phyloP scores from a whole-genome alignment of 2,329 filamentous ascomycete species.

The Mycosphaerella sp. region DNA sequence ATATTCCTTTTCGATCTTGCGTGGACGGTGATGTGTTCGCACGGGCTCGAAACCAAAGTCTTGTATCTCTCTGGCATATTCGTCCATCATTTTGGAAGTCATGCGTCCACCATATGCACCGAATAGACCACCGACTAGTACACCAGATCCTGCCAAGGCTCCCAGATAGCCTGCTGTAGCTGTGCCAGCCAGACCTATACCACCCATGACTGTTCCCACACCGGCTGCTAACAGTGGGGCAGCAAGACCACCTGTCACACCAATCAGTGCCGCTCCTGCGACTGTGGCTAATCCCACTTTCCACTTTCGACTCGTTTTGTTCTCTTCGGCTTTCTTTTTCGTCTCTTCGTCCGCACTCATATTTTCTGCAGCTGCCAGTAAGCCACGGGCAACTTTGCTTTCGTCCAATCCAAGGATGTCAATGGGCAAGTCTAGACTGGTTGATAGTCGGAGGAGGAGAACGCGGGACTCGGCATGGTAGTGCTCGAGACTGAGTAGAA shows the following conservation, averaged over 20 bases:
- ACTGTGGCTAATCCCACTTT: conserved; percentile 84
- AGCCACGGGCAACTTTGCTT: conserved; percentile 62
- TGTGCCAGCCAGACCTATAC: conserved; percentile 41
- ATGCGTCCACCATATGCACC: conserved; percentile 85
- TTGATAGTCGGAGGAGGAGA: conserved; percentile 32
- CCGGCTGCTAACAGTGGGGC: conserved; percentile 71
- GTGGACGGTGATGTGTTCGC: conserved; percentile 50
- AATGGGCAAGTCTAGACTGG: conserved; percentile 31
- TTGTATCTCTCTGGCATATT: conserved; percentile 77
- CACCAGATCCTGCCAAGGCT: conserved; percentile 67
- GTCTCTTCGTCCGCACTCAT: conserved; percentile 73
- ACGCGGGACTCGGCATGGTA: conserved; percentile 36
- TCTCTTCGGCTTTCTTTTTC: conserved; percentile 63
- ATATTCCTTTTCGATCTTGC: conserved; percentile 45
- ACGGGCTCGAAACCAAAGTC: conserved; percentile 84
- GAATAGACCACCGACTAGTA: conserved; percentile 78
- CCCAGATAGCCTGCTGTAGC: conserved; percentile 74
- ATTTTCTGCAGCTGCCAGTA: conserved; percentile 68
- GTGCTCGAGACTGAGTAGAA: conserved; percentile 37
- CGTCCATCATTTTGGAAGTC: conserved; percentile 78
- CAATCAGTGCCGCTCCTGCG: conserved; percentile 81
- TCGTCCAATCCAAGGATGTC: conserved; percentile 41
- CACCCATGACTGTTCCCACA: conserved; percentile 57
- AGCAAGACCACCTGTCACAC: conserved; percentile 70
- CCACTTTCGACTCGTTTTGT: conserved; percentile 59